Evolutionary conservation across 495 filamentous ascomycete genomes (phyloP).

Genomic region (Amphirosellinia nigrospora): DNA sequence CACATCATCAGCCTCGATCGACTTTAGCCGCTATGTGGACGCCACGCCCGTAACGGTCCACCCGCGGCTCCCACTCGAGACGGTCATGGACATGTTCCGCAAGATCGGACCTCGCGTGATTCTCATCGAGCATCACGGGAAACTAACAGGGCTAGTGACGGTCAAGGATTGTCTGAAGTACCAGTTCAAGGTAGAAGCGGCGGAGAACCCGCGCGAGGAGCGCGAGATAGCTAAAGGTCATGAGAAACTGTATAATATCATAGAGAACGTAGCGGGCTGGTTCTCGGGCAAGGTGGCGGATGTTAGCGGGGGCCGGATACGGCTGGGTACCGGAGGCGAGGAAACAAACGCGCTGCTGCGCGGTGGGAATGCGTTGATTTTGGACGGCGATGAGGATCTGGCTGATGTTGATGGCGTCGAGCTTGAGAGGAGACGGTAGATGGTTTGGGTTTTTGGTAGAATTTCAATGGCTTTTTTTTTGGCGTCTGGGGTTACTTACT

Average conservation of each 20-base stretch:
- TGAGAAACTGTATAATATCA: slow-evolving; percentile 71
- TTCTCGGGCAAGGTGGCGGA: slow-evolving; percentile 57
- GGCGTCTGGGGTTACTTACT: too few relatives aligned
- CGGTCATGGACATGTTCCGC: slow-evolving; percentile 98
- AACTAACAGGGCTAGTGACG: slow-evolving; percentile 83
- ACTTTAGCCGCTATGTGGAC: slow-evolving; percentile 89
- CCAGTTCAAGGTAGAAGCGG: slow-evolving; percentile 94
- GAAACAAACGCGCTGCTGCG: slow-evolving; percentile 28
- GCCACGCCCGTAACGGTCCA: slow-evolving; percentile 90
- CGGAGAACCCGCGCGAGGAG: slow-evolving; percentile 72
- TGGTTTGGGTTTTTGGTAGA: neutral
- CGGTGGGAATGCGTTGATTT: slow-evolving; percentile 49
- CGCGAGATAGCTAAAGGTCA: slow-evolving; percentile 57
- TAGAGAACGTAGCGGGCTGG: slow-evolving; percentile 64
- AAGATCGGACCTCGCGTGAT: slow-evolving; percentile 97
- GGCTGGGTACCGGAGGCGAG: slow-evolving; percentile 39
- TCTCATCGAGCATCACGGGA: slow-evolving; percentile 87
- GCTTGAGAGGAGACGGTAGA: slow-evolving; percentile 52
- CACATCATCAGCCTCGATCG: slow-evolving; percentile 64
- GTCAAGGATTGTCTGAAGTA: slow-evolving; percentile 98
- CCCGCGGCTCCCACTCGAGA: slow-evolving; percentile 90
- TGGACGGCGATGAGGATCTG: slow-evolving; percentile 70
- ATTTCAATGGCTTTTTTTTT: neutral
- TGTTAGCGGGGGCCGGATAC: slow-evolving; percentile 55
- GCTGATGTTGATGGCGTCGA: slow-evolving; percentile 65